These are phyloP conservation scores for Pholiota microspora DNA, from an alignment of 768 basidiomycete species.

Conservation along the genomic window DNA sequence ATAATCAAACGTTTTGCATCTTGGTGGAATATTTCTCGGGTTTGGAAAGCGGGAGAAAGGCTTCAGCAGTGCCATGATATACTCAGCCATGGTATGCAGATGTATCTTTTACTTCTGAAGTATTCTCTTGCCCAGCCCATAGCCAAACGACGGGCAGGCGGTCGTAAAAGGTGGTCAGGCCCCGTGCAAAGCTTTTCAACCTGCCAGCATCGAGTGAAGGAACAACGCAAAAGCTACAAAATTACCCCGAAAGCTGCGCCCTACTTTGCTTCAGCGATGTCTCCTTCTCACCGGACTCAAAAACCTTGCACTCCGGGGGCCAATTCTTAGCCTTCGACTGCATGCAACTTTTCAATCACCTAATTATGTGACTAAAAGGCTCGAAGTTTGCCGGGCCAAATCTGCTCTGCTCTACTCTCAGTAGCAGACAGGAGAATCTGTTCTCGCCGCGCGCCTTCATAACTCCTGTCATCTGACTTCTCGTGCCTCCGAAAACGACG, in stretches of 20 bases:
- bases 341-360: too few relatives aligned
- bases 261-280: not conserved
- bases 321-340: not conserved
- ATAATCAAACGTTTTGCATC: constrained; percentile 16
- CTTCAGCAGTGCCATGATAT: constrained; percentile 20
- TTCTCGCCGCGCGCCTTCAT: too few relatives aligned
- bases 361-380: too few relatives aligned
- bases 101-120: constrained; percentile 18
- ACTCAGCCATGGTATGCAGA: constrained; percentile 18
- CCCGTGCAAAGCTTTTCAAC: not conserved
- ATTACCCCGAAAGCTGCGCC: not conserved
- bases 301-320: not conserved
- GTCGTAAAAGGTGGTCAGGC: not conserved
- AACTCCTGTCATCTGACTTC: too few relatives aligned
- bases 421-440: too few relatives aligned
- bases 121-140: constrained; percentile 13
- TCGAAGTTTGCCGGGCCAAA: too few relatives aligned
- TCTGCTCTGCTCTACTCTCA: too few relatives aligned
- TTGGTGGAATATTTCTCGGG: constrained; percentile 17
- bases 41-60: constrained; percentile 10
- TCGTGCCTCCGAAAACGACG: too few relatives aligned
- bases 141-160: not conserved
- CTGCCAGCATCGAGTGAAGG: not conserved
- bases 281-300: not conserved
- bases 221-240: not conserved